Conservation (phyloP, 306 rosid species). For the Lagenaria siceraria region DNA sequence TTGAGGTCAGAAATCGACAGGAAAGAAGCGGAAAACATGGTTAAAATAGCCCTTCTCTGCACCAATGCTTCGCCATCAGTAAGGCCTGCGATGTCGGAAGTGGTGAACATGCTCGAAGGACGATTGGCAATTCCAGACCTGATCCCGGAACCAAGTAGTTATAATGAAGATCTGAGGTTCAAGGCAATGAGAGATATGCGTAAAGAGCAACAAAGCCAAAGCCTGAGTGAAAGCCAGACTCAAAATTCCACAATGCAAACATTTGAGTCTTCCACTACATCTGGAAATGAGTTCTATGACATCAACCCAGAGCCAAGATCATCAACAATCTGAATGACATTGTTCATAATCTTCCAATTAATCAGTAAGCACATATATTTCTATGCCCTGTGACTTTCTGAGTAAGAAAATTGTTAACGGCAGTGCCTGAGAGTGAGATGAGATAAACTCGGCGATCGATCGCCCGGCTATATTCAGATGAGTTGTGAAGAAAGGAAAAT, state of each 20-base stretch:
- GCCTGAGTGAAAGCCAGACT: conserved; percentile 23
- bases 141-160: conserved; percentile 30
- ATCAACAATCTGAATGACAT: not conserved
- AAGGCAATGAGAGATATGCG: conserved; percentile 65
- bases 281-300: conserved; percentile 18
- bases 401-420: not conserved
- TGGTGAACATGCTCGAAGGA: conserved; percentile 60
- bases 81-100: conserved; percentile 67
- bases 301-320: conserved; percentile 14
- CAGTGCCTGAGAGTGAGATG: not conserved
- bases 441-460: not conserved
- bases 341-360: not conserved
- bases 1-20: conserved; percentile 23
- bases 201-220: conserved; percentile 13
- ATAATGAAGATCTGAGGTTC: conserved; percentile 46
- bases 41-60: conserved; percentile 49
- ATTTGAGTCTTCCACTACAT: conserved; percentile 24
- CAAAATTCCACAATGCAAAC: conserved; percentile 24
- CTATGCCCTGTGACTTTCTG: not conserved
- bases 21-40: conserved; percentile 41
- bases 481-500: not conserved
- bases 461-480: not conserved
- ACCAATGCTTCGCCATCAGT: conserved; percentile 43
- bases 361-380: not conserved
- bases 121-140: conserved; percentile 25